Percentiles rank a stretch among this genome's conserved stretches.
Evolutionary conservation across 2,329 filamentous ascomycete species (phyloP).

Genomic region (Cladophialophora chaetospira): DNA sequence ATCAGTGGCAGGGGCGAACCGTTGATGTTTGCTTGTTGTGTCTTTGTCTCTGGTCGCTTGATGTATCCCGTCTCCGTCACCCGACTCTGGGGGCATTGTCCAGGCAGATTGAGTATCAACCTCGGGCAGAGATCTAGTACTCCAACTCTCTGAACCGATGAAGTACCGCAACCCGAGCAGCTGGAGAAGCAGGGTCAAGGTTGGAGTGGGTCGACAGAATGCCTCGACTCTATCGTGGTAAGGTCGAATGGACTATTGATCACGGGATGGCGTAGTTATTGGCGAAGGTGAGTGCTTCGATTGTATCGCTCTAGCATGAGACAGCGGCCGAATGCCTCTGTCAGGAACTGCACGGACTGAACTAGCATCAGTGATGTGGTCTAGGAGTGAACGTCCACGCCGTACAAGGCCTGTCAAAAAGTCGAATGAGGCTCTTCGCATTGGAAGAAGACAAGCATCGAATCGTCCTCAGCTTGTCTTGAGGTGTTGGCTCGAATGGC

Average conservation of each 20-base stretch:
- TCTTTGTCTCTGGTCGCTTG: neutral
- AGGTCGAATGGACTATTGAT: neutral
- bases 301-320: too few species aligned
- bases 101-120: too few species aligned
- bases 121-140: neutral
- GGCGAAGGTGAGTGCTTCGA: too few species aligned
- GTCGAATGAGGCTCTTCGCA: neutral
- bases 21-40: neutral
- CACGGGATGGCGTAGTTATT: neutral
- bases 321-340: too few species aligned
- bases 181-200: neutral
- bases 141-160: neutral
- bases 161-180: neutral
- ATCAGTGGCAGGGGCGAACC: conserved; percentile 1
- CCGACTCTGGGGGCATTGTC: too few species aligned
- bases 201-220: too few species aligned
- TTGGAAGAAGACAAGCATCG: neutral
- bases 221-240: too few species aligned
- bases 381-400: neutral
- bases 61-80: neutral
- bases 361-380: neutral
- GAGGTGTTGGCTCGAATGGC: neutral
- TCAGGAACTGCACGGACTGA: neutral
- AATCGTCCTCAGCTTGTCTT: neutral
- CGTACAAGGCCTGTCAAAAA: neutral